Conservation (phyloP, 345 rosid genomes). For the Capsella bursapastoris region DNA sequence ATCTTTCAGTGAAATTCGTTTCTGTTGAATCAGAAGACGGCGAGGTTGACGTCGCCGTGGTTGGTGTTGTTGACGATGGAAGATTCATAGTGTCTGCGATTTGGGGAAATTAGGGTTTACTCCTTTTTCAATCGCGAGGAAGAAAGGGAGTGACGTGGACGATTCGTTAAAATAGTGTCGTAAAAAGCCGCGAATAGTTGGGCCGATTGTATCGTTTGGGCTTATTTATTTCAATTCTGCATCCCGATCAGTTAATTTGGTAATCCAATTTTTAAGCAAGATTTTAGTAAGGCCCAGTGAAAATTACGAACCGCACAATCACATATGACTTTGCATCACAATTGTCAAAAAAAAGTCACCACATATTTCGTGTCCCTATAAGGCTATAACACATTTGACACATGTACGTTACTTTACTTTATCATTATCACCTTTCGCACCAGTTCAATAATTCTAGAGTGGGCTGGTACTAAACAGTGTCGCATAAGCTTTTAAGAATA, state of each 20-base stretch:
- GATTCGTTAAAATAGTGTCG: neutral
- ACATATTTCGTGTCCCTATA: too few species aligned
- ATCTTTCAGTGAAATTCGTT: constrained; percentile 1
- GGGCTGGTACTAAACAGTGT: neutral
- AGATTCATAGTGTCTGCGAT: constrained; percentile 35
- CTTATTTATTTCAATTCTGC: neutral
- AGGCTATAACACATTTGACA: too few species aligned
- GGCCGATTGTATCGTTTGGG: constrained; percentile 18
- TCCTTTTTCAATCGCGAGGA: constrained; percentile 12
- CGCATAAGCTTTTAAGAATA: neutral
- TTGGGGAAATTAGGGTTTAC: constrained; percentile 38
- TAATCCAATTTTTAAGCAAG: too few species aligned
- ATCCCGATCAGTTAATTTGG: too few species aligned
- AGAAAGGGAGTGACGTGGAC: neutral
- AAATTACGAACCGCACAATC: too few species aligned
- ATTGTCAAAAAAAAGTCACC: too few species aligned
- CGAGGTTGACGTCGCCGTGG: constrained; percentile 12
- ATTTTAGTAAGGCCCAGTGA: too few species aligned
- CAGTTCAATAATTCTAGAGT: neutral
- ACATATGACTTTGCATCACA: too few species aligned
- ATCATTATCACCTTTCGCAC: neutral
- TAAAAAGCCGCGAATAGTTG: neutral
- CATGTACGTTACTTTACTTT: too few species aligned
- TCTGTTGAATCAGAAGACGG: neutral
- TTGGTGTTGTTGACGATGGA: constrained; percentile 16